Evolutionary conservation across 2,329 filamentous ascomycete genomes (phyloP).

Genomic region (Capronia americana): DNA sequence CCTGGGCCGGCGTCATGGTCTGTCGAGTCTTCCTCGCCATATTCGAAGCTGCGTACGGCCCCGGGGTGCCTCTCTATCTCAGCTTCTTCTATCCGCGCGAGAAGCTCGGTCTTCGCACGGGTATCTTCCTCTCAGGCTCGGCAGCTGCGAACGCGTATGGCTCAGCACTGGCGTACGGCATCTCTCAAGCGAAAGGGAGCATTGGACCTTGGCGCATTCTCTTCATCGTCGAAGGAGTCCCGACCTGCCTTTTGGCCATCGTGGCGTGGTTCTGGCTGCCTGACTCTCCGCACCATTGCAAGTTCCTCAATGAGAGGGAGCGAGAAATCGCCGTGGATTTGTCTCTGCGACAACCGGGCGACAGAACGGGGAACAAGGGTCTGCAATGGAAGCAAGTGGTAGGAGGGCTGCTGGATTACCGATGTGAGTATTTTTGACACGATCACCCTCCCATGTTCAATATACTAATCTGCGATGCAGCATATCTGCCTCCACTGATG

Average conservation of each 20-base stretch:
- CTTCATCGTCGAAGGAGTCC: constrained; percentile 70
- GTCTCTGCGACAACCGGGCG: constrained; percentile 39
- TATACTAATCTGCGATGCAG: constrained; percentile 9
- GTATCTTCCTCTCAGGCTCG: constrained; percentile 55
- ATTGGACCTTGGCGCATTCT: constrained; percentile 70
- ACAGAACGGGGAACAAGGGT: constrained; percentile 37
- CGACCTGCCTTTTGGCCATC: constrained; percentile 62
- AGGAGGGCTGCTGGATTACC: constrained; percentile 52
- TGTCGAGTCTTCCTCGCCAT: constrained; percentile 49
- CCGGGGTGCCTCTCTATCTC: constrained; percentile 58
- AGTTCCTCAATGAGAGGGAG: constrained; percentile 52
- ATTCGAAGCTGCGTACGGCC: constrained; percentile 48
- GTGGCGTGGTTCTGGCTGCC: constrained; percentile 60
- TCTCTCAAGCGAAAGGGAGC: constrained; percentile 63
- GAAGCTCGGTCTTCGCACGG: constrained; percentile 63
- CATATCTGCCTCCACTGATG: constrained; percentile 57
- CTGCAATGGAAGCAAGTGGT: constrained; percentile 58
- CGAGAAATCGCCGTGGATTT: constrained; percentile 41
- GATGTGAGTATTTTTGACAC: constrained; percentile 53
- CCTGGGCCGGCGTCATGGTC: constrained; percentile 41
- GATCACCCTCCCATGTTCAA: background rate
- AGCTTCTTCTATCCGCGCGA: constrained; percentile 67
- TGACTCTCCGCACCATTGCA: constrained; percentile 52
- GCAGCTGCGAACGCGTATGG: constrained; percentile 51
- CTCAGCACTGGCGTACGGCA: constrained; percentile 52